phyloP scores from a whole-genome alignment of 2,329 filamentous ascomycete genomes.

The Exophiala spinifera region DNA sequence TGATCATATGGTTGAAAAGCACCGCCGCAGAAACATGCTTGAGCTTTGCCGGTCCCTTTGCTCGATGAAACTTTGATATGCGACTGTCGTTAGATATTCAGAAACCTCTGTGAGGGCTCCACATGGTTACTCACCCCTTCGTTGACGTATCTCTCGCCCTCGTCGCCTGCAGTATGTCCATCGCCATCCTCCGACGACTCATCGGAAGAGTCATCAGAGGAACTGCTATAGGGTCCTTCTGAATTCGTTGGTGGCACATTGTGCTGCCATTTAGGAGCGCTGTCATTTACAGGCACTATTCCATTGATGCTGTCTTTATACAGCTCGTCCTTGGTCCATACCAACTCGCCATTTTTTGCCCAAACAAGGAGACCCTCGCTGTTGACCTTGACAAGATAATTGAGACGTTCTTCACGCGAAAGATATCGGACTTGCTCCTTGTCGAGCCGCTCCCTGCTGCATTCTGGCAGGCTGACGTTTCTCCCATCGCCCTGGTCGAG shows the following conservation, averaged over 20 bases:
- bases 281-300: constrained; percentile 61
- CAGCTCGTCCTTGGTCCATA: constrained; percentile 67
- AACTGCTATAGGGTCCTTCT: constrained; percentile 20
- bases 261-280: constrained; percentile 53
- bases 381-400: constrained; percentile 78
- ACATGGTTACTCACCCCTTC: constrained; percentile 40
- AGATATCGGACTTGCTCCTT: constrained; percentile 80
- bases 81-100: not conserved
- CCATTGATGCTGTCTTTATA: constrained; percentile 63
- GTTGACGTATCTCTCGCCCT: constrained; percentile 64
- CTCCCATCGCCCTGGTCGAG: constrained; percentile 77
- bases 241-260: constrained; percentile 31
- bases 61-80: constrained; percentile 49
- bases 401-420: constrained; percentile 73
- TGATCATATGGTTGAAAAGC: constrained; percentile 73
- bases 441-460: constrained; percentile 71
- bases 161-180: constrained; percentile 31
- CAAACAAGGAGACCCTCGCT: constrained; percentile 73
- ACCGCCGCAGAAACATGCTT: constrained; percentile 68
- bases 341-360: constrained; percentile 75
- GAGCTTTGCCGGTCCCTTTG: constrained; percentile 59
- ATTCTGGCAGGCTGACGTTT: constrained; percentile 65
- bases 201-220: constrained; percentile 29
- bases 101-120: too few relatives aligned
- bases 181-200: constrained; percentile 36